Evolutionary conservation across 2,329 filamentous ascomycete genomes (phyloP).

Genomic region (Catunica adiposa): DNA sequence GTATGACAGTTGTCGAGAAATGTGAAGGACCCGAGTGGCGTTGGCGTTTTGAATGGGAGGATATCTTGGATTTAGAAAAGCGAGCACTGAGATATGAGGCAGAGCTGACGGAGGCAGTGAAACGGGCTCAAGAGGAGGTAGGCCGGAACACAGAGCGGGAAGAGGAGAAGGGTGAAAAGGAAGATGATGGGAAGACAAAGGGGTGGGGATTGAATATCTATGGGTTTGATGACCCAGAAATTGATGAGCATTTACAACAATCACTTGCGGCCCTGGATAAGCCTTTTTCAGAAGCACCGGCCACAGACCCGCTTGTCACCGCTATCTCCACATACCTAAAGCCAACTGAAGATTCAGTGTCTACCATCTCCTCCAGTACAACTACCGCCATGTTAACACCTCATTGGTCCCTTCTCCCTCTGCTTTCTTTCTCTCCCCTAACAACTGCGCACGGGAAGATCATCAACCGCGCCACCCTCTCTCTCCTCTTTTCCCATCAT

Average conservation of each 20-base stretch:
- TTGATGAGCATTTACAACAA: conserved; percentile 31
- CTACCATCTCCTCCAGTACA: background rate
- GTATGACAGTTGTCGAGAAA: conserved; percentile 28
- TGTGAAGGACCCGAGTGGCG: conserved; percentile 39
- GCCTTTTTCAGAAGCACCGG: conserved; percentile 17
- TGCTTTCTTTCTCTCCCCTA: conserved; percentile 61
- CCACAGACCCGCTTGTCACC: background rate
- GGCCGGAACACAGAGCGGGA: background rate
- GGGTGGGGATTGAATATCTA: conserved; percentile 29
- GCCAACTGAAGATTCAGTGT: too few relatives aligned
- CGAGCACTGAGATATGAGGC: conserved; percentile 31
- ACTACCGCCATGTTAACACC: conserved; percentile 25
- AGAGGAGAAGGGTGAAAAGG: background rate
- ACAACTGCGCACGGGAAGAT: conserved; percentile 58
- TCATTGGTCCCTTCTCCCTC: conserved; percentile 43
- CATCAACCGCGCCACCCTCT: conserved; percentile 60
- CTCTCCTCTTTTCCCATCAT: conserved; percentile 59
- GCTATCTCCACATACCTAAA: too few relatives aligned
- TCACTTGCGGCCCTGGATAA: conserved; percentile 32
- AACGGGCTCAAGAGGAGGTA: background rate
- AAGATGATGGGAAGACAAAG: background rate
- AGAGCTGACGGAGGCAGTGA: conserved; percentile 17
- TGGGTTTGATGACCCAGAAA: conserved; percentile 29
- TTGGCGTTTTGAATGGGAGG: conserved; percentile 58
- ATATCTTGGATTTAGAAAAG: conserved; percentile 46